Percentiles rank a stretch among this genome's conserved stretches.
Evolutionary conservation across 2,329 filamentous ascomycete genomes (phyloP).

Genomic region (Talaromyces marneffei): DNA sequence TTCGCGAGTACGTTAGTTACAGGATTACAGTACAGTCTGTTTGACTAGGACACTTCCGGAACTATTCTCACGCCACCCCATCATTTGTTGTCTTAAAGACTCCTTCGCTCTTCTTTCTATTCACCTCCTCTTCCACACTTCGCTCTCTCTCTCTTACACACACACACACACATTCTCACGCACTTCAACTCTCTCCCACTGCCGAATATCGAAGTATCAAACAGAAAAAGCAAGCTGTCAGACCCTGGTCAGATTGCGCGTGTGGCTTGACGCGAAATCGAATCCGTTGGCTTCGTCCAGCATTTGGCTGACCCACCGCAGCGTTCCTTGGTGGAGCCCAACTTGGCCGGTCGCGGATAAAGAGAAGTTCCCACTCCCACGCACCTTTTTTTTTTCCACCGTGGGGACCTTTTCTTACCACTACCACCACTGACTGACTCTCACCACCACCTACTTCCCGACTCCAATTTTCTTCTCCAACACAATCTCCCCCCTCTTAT

Average conservation of each 20-base stretch:
- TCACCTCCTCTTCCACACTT: slow-evolving; percentile 14
- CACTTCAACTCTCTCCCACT: slow-evolving; percentile 10
- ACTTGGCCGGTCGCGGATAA: slow-evolving; percentile 37
- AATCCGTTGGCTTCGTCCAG: slow-evolving; percentile 18
- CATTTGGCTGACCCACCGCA: slow-evolving; percentile 33
- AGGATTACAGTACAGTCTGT: not conserved
- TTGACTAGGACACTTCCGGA: not conserved
- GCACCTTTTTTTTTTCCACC: slow-evolving; percentile 35
- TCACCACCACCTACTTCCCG: slow-evolving; percentile 26
- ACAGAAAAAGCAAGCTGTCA: not conserved
- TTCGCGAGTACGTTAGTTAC: not conserved
- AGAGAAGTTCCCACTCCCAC: slow-evolving; percentile 34
- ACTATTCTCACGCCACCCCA: not conserved
- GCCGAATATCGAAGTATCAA: not conserved
- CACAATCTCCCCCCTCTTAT: not conserved
- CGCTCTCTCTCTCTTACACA: slow-evolving; percentile 16
- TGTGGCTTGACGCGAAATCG: slow-evolving; percentile 30
- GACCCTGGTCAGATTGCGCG: slow-evolving; percentile 14
- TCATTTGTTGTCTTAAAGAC: not conserved
- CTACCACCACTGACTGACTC: too few relatives aligned
- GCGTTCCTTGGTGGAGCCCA: slow-evolving; percentile 29
- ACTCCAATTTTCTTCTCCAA: slow-evolving; percentile 1
- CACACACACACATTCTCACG: too few relatives aligned
- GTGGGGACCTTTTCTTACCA: slow-evolving; percentile 31
- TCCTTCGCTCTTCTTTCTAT: not conserved